phyloP scores from a whole-genome alignment of 1,139 yeast species.

The Trichomonascaceae sp. region DNA sequence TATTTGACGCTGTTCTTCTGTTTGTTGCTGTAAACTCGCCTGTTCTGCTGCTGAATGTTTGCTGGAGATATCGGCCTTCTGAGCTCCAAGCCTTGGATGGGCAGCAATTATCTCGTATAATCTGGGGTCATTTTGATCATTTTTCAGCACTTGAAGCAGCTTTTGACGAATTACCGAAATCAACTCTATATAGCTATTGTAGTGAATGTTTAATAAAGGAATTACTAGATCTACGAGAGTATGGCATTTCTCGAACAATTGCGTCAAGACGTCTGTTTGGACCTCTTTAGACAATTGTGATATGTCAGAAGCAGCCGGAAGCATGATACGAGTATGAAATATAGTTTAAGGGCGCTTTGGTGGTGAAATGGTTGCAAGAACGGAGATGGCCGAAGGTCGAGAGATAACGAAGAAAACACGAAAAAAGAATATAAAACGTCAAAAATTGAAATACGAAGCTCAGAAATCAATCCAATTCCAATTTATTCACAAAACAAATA shows the following conservation, averaged over 20 bases:
- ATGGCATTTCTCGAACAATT: slow-evolving; percentile 63
- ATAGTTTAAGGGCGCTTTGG: neutral
- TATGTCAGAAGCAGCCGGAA: neutral
- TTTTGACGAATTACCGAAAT: slow-evolving; percentile 45
- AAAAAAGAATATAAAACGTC: neutral
- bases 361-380: neutral
- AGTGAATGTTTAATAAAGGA: neutral
- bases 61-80: slow-evolving; percentile 45
- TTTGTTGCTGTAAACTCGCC: slow-evolving; percentile 46
- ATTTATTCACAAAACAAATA: no score
- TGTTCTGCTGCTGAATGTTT: slow-evolving; percentile 69
- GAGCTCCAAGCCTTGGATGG: slow-evolving; percentile 81
- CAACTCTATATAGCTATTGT: slow-evolving; percentile 39
- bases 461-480: no score
- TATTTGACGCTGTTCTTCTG: slow-evolving; percentile 42
- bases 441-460: no score
- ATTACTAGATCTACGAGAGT: slow-evolving; percentile 35
- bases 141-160: slow-evolving; percentile 34
- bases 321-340: neutral
- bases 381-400: neutral
- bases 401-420: neutral
- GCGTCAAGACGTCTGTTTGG: slow-evolving; percentile 39
- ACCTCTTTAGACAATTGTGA: neutral
- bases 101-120: slow-evolving; percentile 50
- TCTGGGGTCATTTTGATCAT: slow-evolving; percentile 24